Percentiles rank a stretch among this genome's conserved stretches.
Evolutionary conservation across 805 yeast species (phyloP).

Genomic region (Ogataea allantospora): DNA sequence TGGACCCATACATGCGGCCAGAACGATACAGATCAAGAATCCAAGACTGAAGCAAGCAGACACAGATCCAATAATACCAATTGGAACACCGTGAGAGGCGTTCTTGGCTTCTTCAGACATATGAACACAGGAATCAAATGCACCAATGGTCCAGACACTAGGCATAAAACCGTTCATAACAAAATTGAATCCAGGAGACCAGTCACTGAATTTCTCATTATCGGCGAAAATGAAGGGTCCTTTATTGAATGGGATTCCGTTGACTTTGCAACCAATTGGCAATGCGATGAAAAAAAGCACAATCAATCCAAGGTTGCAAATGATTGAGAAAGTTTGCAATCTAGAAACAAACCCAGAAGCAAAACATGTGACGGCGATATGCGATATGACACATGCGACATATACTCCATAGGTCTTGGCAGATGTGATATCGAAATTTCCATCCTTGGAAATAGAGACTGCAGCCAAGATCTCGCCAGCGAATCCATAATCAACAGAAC

Average conservation of each 20-base stretch:
- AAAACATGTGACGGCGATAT: slow-evolving; percentile 37
- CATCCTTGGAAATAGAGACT: slow-evolving; percentile 40
- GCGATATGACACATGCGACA: slow-evolving; percentile 41
- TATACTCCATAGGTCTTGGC: slow-evolving; percentile 44
- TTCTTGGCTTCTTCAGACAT: slow-evolving; percentile 48
- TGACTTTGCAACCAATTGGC: slow-evolving; percentile 40
- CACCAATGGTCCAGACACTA: slow-evolving; percentile 51
- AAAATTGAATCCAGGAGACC: slow-evolving; percentile 41
- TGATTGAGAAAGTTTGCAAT: slow-evolving; percentile 41
- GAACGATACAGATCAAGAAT: slow-evolving; percentile 41
- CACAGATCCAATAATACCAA: slow-evolving; percentile 48
- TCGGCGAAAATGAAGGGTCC: slow-evolving; percentile 39
- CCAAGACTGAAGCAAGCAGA: slow-evolving; percentile 43
- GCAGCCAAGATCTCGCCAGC: slow-evolving; percentile 44
- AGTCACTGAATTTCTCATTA: slow-evolving; percentile 35
- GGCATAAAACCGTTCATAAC: slow-evolving; percentile 44
- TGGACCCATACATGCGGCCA: slow-evolving; percentile 33
- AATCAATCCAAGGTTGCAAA: slow-evolving; percentile 37
- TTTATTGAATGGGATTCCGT: slow-evolving; percentile 28
- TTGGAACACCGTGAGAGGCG: slow-evolving; percentile 42
- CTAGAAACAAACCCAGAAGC: slow-evolving; percentile 40
- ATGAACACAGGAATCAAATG: slow-evolving; percentile 50
- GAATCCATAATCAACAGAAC: slow-evolving; percentile 45
- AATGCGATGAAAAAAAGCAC: slow-evolving; percentile 43
- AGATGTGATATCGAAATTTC: slow-evolving; percentile 38